Conservation (phyloP, 2,329 filamentous ascomycete species). For the Plectosphaerella sp. region DNA sequence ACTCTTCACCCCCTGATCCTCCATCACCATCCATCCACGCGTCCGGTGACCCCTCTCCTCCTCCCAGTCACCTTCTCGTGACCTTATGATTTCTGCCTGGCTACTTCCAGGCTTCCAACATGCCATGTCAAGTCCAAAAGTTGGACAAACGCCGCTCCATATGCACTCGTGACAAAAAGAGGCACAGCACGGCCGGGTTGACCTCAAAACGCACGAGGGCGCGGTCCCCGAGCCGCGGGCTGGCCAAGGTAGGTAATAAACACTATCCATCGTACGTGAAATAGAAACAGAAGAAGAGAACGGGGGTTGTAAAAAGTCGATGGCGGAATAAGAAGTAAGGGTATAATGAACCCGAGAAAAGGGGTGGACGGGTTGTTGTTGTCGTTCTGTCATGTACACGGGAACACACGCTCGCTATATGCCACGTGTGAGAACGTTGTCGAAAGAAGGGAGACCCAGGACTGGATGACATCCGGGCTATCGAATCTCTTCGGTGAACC, state of each 20-base stretch:
- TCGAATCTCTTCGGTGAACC: conserved; percentile 34
- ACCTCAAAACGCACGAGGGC: not conserved
- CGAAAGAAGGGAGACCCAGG: not conserved
- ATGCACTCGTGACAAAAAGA: conserved; percentile 1
- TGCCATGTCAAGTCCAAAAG: too few species aligned
- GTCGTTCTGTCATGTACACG: not conserved
- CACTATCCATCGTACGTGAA: not conserved
- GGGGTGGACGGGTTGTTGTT: not conserved
- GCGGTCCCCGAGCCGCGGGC: too few species aligned
- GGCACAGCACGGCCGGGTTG: not conserved
- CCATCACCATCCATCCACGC: not conserved
- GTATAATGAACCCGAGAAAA: not conserved
- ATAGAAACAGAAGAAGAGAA: not conserved
- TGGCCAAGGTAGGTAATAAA: not conserved
- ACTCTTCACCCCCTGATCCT: not conserved
- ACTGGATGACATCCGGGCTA: not conserved
- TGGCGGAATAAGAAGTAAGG: not conserved
- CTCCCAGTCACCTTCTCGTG: not conserved
- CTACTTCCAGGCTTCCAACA: too few species aligned
- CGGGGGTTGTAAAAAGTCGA: not conserved
- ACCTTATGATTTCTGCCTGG: too few species aligned
- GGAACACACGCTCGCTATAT: not conserved
- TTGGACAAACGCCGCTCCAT: conserved; percentile 1
- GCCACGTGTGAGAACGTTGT: not conserved
- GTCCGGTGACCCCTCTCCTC: not conserved